Evolutionary conservation across 2,329 filamentous ascomycete genomes (phyloP).

Genomic region (Lojkania enalia): DNA sequence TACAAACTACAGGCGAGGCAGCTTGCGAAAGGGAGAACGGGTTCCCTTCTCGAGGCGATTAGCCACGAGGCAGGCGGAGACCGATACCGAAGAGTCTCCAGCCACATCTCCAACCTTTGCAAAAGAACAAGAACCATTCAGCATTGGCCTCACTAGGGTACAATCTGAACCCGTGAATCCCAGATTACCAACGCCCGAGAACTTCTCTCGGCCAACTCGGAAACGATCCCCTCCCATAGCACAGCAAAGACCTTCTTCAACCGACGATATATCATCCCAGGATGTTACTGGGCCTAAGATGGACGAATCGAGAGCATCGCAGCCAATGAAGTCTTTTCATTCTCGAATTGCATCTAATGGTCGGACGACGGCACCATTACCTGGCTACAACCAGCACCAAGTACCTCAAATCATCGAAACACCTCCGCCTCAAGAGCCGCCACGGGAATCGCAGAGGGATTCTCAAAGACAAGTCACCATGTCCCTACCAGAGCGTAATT

Average conservation of each 20-base stretch:
- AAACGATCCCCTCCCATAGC: slow-evolving; percentile 30
- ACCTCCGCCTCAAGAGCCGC: slow-evolving; percentile 46
- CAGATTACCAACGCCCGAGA: slow-evolving; percentile 45
- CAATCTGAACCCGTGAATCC: slow-evolving; percentile 68
- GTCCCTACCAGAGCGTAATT: slow-evolving; percentile 56
- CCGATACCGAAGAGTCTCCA: slow-evolving; percentile 58
- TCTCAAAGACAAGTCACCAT: slow-evolving; percentile 6
- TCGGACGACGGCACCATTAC: slow-evolving; percentile 57
- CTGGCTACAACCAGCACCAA: slow-evolving; percentile 47
- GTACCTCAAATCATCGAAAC: slow-evolving; percentile 69
- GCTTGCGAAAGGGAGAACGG: slow-evolving; percentile 77
- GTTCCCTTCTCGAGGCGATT: slow-evolving; percentile 74
- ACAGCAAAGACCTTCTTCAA: slow-evolving; percentile 26
- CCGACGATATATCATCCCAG: slow-evolving; percentile 23
- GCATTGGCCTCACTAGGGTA: slow-evolving; percentile 62
- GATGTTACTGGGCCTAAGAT: slow-evolving; percentile 25
- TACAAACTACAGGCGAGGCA: slow-evolving; percentile 89
- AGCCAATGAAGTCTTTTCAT: slow-evolving; percentile 56
- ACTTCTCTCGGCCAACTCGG: slow-evolving; percentile 62
- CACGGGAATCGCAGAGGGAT: slow-evolving; percentile 28
- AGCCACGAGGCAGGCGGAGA: slow-evolving; percentile 64
- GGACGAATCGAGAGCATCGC: slow-evolving; percentile 38
- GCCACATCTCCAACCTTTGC: slow-evolving; percentile 53
- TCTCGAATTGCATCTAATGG: slow-evolving; percentile 61
- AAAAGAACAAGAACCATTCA: slow-evolving; percentile 35